These are phyloP conservation scores for Penicillium goetzii DNA, from an alignment of 495 filamentous ascomycete genomes.

Conservation along the genomic window DNA sequence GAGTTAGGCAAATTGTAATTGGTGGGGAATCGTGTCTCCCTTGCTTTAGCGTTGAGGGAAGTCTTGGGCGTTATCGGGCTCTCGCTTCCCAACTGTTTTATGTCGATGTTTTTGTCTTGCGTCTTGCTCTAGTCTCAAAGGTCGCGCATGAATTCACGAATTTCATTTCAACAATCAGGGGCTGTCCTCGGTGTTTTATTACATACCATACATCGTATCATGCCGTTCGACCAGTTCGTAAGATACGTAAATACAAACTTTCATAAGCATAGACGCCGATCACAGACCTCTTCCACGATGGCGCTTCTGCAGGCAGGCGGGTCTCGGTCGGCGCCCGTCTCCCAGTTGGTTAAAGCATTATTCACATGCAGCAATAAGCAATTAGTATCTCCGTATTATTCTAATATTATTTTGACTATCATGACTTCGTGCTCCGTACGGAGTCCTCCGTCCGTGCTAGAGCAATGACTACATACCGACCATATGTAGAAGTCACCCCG, in stretches of 20 bases:
- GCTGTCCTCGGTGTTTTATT: conserved; percentile 1
- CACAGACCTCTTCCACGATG: conserved; percentile 9
- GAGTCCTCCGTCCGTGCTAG: background rate
- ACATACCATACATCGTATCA: conserved; percentile 18
- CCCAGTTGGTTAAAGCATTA: background rate
- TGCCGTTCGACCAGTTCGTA: background rate
- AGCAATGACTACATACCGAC: background rate
- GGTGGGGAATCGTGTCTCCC: background rate
- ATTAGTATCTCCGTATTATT: background rate
- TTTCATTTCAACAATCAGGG: background rate
- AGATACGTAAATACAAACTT: background rate
- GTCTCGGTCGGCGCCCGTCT: conserved; percentile 6
- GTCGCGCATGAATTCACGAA: conserved; percentile 4
- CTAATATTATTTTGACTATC: background rate
- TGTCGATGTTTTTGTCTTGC: background rate
- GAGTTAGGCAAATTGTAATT: background rate
- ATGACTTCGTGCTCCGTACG: background rate
- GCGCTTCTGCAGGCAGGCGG: background rate
- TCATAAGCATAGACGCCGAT: background rate
- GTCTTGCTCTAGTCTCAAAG: conserved; percentile 10
- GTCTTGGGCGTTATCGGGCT: background rate
- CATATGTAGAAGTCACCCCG: background rate
- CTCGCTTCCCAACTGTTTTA: background rate
- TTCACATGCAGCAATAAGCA: conserved; percentile 5
- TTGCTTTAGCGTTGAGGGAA: background rate